phyloP scores from a whole-genome alignment of 495 filamentous ascomycete genomes.

The Mytilinidion resinicola region DNA sequence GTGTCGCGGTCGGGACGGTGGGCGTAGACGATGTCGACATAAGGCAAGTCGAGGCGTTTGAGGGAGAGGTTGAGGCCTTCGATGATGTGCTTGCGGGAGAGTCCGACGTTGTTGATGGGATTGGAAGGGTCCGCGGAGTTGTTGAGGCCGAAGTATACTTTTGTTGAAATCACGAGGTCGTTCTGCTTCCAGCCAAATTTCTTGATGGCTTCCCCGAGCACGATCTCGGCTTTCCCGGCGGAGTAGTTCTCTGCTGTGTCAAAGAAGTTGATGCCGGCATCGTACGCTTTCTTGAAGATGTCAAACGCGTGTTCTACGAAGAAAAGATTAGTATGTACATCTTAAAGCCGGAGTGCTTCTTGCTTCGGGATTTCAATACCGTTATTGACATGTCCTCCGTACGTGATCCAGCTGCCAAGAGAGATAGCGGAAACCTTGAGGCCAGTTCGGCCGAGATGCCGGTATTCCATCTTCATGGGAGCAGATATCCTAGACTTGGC shows the following conservation, averaged over 20 bases:
- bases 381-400: no score
- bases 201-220: constrained; percentile 65
- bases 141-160: constrained; percentile 40
- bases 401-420: no score
- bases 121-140: constrained; percentile 54
- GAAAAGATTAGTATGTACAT: no score
- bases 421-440: no score
- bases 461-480: no score
- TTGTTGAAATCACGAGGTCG: constrained; percentile 76
- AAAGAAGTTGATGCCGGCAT: constrained; percentile 68
- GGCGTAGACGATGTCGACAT: constrained; percentile 75
- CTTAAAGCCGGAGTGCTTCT: no score
- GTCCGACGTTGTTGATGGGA: constrained; percentile 65
- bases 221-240: constrained; percentile 59
- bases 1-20: constrained; percentile 75
- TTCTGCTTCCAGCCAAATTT: constrained; percentile 65
- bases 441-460: no score
- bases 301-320: neutral
- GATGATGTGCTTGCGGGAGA: constrained; percentile 74
- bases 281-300: constrained; percentile 63
- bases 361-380: no score
- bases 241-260: constrained; percentile 46
- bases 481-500: no score
- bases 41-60: constrained; percentile 60
- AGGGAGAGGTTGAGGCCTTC: constrained; percentile 62